phyloP scores from a whole-genome alignment of 495 filamentous ascomycete species.

The Hyaloscypha hepaticicola region DNA sequence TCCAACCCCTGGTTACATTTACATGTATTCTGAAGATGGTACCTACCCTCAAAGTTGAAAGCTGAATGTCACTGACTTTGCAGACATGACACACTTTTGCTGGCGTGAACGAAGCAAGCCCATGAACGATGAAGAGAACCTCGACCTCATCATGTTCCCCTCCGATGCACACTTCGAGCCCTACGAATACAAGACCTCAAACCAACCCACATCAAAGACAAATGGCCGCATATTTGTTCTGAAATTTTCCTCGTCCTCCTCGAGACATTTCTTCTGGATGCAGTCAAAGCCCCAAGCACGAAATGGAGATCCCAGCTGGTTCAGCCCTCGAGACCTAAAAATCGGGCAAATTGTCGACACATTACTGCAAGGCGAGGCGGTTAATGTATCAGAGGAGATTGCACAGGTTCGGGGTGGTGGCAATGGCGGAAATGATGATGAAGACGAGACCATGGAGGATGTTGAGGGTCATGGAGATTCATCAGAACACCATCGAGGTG shows the following conservation, averaged over 20 bases:
- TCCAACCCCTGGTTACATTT: conserved; percentile 80
- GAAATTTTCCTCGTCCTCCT: conserved; percentile 91
- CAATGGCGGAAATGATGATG: conserved; percentile 50
- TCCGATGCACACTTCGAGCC: conserved; percentile 80
- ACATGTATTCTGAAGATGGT: conserved; percentile 93
- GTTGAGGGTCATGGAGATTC: conserved; percentile 64
- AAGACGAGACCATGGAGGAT: conserved; percentile 84
- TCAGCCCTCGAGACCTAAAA: conserved; percentile 76
- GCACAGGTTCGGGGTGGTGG: conserved; percentile 56
- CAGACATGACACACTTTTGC: conserved; percentile 89
- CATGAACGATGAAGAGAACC: conserved; percentile 60
- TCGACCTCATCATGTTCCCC: conserved; percentile 90
- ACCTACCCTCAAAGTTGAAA: conserved; percentile 26
- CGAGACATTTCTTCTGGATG: conserved; percentile 93
- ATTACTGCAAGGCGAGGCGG: conserved; percentile 85
- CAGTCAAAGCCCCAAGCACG: conserved; percentile 83
- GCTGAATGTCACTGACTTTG: conserved; percentile 6
- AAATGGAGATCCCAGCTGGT: conserved; percentile 69
- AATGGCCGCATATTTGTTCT: conserved; percentile 90
- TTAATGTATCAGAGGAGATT: conserved; percentile 78
- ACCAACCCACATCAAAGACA: conserved; percentile 57
- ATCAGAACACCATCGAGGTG: conserved; percentile 55
- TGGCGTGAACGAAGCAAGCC: conserved; percentile 70
- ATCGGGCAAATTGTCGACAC: conserved; percentile 82
- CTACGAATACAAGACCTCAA: conserved; percentile 57